Evolutionary conservation across 192 early-diverging fungal genomes (phyloP), one percentile per base, ranked within the genome.

Genomic region (Podila horticola): DNA sequence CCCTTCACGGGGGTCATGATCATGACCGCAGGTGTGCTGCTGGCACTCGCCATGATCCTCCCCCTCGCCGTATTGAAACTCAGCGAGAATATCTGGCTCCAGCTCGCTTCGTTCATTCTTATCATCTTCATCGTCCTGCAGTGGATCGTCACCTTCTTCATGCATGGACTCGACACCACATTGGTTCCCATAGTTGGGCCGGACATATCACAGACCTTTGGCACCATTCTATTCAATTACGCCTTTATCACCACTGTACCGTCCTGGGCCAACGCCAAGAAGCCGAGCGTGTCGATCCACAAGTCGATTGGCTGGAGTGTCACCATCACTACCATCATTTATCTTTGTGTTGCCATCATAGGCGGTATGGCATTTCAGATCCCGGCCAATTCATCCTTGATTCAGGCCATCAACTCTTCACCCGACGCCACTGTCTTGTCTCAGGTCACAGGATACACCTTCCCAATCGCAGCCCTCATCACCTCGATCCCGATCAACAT

Each of bases 401-500:
- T 89, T 30, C 75, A 82, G n/a, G 81, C 72, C 0, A 84, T 85
- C 26, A 74, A 55, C n/a, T 51, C 66, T 5, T 63, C 79, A 5
- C 66, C 55, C 8, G 66, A 74, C 33, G 59, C 57, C 33, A 77
- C 71, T 11, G 64, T 79, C 5, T 68, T 79, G 34, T 84, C 87
- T 5, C 57, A 75, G 15, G 69, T 90, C 49, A 85, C 87, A 17
- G 76, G 75, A 22, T 84, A 89, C 59, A 41, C 90, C 11, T 91
- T 90, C 58, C 89, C 89, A 2, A 62, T 91, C 24, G 84, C 83
- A 8, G 88, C 84, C 0, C 83, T 89, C 24, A 76, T 93, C 57
- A 90, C 93, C 10, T 91, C 90, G 12, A 93, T 94, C 67, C 92
- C 93, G 0, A 90, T 93, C 24, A 87, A 86, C 31, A 91, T 91